These are phyloP conservation scores for Martensiomyces pterosporus DNA, from an alignment of 192 early-diverging fungal genomes.

Conservation along the genomic window DNA sequence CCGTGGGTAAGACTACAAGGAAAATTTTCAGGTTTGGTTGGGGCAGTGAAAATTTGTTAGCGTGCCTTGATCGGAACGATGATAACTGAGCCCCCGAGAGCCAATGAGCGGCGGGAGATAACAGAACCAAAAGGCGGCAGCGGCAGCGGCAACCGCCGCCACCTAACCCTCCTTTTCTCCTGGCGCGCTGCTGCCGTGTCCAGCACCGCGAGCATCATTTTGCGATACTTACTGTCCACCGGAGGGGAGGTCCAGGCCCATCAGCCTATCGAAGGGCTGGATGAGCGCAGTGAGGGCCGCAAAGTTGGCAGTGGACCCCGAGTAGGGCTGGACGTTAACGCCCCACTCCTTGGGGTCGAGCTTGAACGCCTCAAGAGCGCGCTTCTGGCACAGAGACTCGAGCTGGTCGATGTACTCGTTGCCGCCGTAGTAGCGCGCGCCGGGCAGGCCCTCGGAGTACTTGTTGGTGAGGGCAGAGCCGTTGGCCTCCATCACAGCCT, in stretches of 20 bases:
- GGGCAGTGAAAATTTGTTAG: too few relatives aligned
- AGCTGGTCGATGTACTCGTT: constrained; percentile 97
- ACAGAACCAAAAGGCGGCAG: too few relatives aligned
- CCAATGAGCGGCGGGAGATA: too few relatives aligned
- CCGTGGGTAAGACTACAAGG: constrained; percentile 99
- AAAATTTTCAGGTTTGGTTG: too few relatives aligned
- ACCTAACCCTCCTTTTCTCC: too few relatives aligned
- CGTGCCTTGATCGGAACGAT: too few relatives aligned
- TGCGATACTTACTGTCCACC: too few relatives aligned
- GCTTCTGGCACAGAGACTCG: constrained; percentile 92
- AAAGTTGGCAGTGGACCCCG: constrained; percentile 98
- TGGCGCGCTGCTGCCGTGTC: too few relatives aligned
- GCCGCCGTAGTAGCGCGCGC: constrained; percentile 98
- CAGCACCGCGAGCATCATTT: too few relatives aligned
- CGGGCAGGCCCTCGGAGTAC: constrained; percentile 99
- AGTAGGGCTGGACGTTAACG: constrained; percentile 99
- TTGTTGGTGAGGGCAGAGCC: constrained; percentile 99
- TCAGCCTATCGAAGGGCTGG: constrained; percentile 95
- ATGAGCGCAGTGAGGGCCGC: constrained; percentile 94
- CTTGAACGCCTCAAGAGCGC: constrained; percentile 91
- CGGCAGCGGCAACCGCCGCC: too few relatives aligned
- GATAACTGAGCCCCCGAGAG: too few relatives aligned
- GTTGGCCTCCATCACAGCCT: constrained; percentile 99
- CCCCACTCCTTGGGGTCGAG: constrained; percentile 91
- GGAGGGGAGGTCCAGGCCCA: constrained; percentile 99